A percentile compares a stretch with the other conserved stretches of the same genome.
Evolutionary conservation across 768 basidiomycete species (phyloP).

Genomic region (Solioccasus polychromus): DNA sequence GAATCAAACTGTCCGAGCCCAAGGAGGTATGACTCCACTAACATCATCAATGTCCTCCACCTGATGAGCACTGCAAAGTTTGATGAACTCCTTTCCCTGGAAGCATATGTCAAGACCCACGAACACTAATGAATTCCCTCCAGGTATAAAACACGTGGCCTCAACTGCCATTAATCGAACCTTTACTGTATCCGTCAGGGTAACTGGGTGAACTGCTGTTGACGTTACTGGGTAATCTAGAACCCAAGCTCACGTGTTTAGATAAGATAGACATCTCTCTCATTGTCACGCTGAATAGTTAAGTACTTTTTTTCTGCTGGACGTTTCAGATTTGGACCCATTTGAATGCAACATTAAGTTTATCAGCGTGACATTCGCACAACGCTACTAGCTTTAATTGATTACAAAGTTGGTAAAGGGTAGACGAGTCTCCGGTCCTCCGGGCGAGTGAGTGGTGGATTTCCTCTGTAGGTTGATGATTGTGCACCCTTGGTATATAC

Average conservation of each 20-base stretch:
- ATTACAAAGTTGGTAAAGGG: no score
- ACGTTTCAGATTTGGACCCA: no score
- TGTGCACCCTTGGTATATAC: no score
- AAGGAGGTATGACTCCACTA: conserved; percentile 55
- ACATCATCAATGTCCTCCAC: not conserved
- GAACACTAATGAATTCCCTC: conserved; percentile 34
- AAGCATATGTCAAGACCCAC: conserved; percentile 69
- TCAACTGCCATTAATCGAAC: conserved; percentile 20
- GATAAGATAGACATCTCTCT: conserved; percentile 13
- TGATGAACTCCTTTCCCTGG: conserved; percentile 66
- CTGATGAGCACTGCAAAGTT: conserved; percentile 42
- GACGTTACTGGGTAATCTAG: conserved; percentile 1
- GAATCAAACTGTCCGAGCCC: conserved; percentile 77
- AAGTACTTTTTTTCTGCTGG: no score
- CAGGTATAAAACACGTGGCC: conserved; percentile 11
- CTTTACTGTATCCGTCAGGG: conserved; percentile 2
- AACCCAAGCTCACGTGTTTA: conserved; percentile 10
- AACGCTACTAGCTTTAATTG: no score
- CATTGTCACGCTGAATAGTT: not conserved
- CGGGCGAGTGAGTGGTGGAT: no score
- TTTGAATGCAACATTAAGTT: no score
- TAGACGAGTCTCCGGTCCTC: no score
- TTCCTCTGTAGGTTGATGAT: no score
- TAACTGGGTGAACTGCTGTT: not conserved
- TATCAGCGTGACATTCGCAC: no score